Evolutionary conservation across 2,329 filamentous ascomycete species (phyloP), one percentile per base, ranked within the genome.

Genomic region (Sporothrix luriei): DNA sequence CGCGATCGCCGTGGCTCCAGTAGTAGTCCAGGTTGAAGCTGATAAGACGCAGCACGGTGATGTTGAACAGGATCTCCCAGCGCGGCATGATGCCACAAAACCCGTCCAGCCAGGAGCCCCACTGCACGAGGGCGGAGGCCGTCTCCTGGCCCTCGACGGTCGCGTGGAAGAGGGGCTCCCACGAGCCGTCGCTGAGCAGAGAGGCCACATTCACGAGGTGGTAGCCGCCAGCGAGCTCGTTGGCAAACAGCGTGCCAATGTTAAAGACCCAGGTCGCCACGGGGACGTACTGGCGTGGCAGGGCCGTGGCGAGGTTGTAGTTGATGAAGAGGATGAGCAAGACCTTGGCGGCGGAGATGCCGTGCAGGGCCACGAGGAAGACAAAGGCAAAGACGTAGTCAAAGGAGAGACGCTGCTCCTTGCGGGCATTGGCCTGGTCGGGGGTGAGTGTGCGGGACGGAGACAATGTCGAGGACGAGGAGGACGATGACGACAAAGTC

Each of bases 21-120:
- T 97, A 94, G 78, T 97, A 94, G 80, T 99, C 95, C 77, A 99
- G 80, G 78, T 98, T 98, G 85, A 97, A 99, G 78, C 94, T 97
- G 75, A 99, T 93, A 62, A 98, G 84, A 5, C 95, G 90, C 69
- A 99, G 82, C 33, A 98, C 90, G 3, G 94, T 97, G 72, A 99
- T 88, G 76, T 99, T 99, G 84, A 99, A 99, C 5, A 97, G 85
- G n/a, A 99, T 89, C 78, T 98, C 93, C 95, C 95, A 99, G 71
- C 94, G 87, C 0, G 90, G 84, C 77, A 97, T 89, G n/a, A 99
- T 82, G 0, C 95, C 95, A 9, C 92, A 89, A 73, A 90, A 90
- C 67, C 85, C 84, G 79, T 99, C 95, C 19, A 98, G 82, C 82
- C 87, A 91, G 55, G 83, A 82, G 9, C 89, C 93, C 83, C 90